These are phyloP conservation scores for Neurospora sp. DNA, from an alignment of 495 filamentous ascomycete species.

Conservation along the genomic window DNA sequence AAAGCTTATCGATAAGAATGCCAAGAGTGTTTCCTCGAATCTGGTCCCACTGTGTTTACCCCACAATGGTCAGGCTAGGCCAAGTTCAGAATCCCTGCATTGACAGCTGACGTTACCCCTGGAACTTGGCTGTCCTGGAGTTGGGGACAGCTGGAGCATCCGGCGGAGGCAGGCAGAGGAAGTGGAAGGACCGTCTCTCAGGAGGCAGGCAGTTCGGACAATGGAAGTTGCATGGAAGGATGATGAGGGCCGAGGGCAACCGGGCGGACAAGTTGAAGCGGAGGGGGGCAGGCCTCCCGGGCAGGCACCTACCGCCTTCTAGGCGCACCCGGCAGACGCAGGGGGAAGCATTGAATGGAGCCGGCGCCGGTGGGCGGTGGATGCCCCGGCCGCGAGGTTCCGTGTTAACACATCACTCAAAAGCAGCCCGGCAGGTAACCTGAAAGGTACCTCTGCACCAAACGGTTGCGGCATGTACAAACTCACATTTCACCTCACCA, in stretches of 20 bases:
- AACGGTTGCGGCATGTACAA: neutral
- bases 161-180: too few relatives aligned
- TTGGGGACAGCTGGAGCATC: neutral
- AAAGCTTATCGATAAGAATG: neutral
- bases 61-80: neutral
- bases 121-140: neutral
- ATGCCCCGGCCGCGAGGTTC: neutral
- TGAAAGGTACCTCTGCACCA: neutral
- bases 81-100: neutral
- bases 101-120: neutral
- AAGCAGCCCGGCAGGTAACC: neutral
- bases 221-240: neutral
- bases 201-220: neutral
- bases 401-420: neutral
- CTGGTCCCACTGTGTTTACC: neutral
- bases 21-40: neutral
- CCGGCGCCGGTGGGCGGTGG: neutral
- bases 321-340: neutral
- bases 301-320: neutral
- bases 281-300: neutral
- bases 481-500: neutral
- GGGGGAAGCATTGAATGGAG: neutral
- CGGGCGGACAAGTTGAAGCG: neutral
- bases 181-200: neutral
- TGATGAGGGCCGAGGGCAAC: neutral